Base-by-base conservation (phyloP, 1,284 basidiomycete species). In the Chondrostereum purpureum region DNA sequence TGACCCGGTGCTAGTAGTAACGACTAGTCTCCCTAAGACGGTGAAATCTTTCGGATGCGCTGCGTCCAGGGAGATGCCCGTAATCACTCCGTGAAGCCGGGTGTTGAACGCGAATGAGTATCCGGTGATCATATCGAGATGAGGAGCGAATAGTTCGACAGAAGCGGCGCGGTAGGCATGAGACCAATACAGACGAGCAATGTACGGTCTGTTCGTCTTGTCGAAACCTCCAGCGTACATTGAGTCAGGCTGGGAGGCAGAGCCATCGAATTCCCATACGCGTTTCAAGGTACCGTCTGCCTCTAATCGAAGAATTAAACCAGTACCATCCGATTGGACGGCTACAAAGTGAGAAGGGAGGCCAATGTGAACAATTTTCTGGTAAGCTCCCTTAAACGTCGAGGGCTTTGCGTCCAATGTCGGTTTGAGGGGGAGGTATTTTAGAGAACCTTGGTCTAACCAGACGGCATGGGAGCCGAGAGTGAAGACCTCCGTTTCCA, bases 111-210 rank as follows among this genome's bases (percentile, higher is more conserved):
- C 70, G 61, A 94, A 83, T 1, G 72, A 73, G 56, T 77, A 83
- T 10, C 79, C 81, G 22, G 76, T 73, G 33, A 79, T 64, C 27
- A 80, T 66, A 1, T 68, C 67, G 11, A 78, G 65, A 47, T 80
- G 72, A 33, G 73, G 67, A 19, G 80, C 73, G 50, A 78, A 78
- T 4, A 83, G 63, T 52, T 89, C 78, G 35, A 79, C 69, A 18
- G 72, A 66, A 1, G 67, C 79, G 69, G 21, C 3, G 14, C 20
- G 37, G 37, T 77, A 57, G 2, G 59, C 55, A 51, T 78, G 70
- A 0, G 84, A 84, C 84, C 85, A 94, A 57, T 78, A 87, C 13
- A 90, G 66, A 21, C 88, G 77, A 16, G 77, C 77, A 47, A 96
- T 62, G 55, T 82, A 83, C 0, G 78, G 70, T 3, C 67, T 58